Base-by-base conservation (phyloP, 1,284 basidiomycete species). In the Pseudozyma sp. region DNA sequence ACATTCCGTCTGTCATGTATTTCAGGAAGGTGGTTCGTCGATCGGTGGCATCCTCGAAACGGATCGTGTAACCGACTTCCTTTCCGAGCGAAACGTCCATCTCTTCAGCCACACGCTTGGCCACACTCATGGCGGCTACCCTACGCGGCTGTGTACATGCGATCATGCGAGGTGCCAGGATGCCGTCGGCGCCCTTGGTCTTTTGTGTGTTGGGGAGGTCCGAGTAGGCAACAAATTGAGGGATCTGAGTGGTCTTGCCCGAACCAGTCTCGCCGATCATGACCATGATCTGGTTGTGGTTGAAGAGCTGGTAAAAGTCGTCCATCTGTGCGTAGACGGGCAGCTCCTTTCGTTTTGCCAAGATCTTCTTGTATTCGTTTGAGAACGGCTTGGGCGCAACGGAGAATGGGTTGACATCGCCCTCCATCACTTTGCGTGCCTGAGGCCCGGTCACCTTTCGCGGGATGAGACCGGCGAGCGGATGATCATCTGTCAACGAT, bases 1-100 rank as follows among this genome's bases (percentile, higher is more conserved):
- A 83, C 94, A 98, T 97, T 89, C 96, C 96, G 79, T 99, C 96
- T 11, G 96, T 99, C 95, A 99, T 97, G 87, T 99, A 98, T 73
- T 78, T 78, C 54, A 81, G 58, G 24, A 71, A 72, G 7, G 78
- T 82, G 16, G 73, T 77, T 14, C 73, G 46, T 31, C 79, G 71
- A 17, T 83, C 80, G 10, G 95, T 97, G 91, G 94, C 94, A 84
- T 99, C 96, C 85, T 99, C 96, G 86, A 99, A 99, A 84, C 97
- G 94, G 81, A 98, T 98, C 4, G 93, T 94, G 86, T 99, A 99
- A 72, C 97, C 97, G 73, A 99, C 96, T 79, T 97, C 90, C 84
- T 93, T 91, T 56, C 94, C 94, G 10, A 97, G 90, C 85, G 91
- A 88, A 13, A 98, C 93, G 85, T 97, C 95, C 93, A 98, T 94